A percentile compares a stretch with the other conserved stretches of the same genome.
Evolutionary conservation across 202 grass and related monocot genomes (phyloP).

Genomic region (Panicum hallii): DNA sequence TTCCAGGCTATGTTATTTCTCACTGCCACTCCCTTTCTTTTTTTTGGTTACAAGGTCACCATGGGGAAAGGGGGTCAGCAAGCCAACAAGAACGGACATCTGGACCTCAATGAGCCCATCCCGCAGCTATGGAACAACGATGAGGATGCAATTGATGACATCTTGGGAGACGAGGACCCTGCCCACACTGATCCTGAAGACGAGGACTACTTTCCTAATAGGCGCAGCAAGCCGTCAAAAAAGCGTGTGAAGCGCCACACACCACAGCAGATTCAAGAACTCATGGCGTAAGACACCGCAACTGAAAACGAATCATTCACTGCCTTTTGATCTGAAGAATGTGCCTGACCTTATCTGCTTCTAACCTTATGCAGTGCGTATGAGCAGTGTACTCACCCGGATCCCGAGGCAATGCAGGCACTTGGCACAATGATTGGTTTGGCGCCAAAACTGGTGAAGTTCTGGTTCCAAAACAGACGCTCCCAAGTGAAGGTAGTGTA

Average conservation of each 20-base stretch:
- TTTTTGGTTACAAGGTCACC: not conserved
- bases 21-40: not conserved
- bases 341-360: not conserved
- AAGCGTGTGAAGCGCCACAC: not conserved
- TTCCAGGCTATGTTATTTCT: not conserved
- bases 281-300: not conserved
- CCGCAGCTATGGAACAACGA: not conserved
- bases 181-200: not conserved
- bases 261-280: not conserved
- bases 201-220: not conserved
- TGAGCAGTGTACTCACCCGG: slow-evolving; percentile 33
- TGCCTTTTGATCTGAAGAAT: not conserved
- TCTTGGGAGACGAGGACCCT: not conserved
- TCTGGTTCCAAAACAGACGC: slow-evolving; percentile 64
- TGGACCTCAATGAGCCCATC: not conserved
- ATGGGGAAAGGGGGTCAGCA: not conserved
- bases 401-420: slow-evolving; percentile 17
- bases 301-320: not conserved
- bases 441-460: slow-evolving; percentile 14
- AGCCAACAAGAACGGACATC: not conserved
- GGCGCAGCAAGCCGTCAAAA: not conserved
- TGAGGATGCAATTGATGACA: not conserved
- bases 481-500: not conserved
- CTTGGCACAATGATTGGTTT: slow-evolving; percentile 33
- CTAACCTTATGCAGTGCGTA: slow-evolving; percentile 29